Evolutionary conservation across 2,329 filamentous ascomycete genomes (phyloP), one percentile per base, ranked within the genome.

Genomic region (Phialocephala sp.): DNA sequence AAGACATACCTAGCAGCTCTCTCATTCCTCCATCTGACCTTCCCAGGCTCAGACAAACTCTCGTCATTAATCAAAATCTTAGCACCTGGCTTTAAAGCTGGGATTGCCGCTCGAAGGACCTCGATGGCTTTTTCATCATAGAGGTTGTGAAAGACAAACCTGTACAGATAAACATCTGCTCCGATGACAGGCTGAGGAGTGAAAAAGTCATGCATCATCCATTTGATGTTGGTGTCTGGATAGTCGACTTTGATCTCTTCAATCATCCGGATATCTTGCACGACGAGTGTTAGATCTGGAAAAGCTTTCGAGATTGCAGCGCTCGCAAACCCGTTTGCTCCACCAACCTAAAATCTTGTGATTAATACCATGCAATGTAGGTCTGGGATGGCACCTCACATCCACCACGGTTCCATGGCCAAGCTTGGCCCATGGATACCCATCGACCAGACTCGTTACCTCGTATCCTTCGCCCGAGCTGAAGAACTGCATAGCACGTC

Each of bases 401-500:
- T 67, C 65, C 6, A 67, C 65, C 1, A 67, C 61, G 39, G 35
- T 56, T 15, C 61, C 65, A 4, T 43, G 37, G 8, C 65, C 65
- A 35, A 64, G 18, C 18, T 39, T 54, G 27, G 22, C 62, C 65
- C 65, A 67, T 27, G 54, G 37, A 59, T 59, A 64, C 11, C 58
- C 59, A 39, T 84, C 76, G 0, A 85, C 78, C 24, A 87, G 77
- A 68, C 85, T 79, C 47, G 75, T 74, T 2, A 84, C 72, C 66
- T 84, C 82, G 68, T 85, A 85, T 0, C 85, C 85, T 67, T 86
- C 83, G 62, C 82, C 84, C 5, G 56, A 60, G 27, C 60, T 63
- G n/a, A 66, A 63, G 35, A 60, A 50, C 39, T 63, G 60, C 64
- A 66, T 66, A 8, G 47, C 64, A 8, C 41, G 20, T 45, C 64